A percentile compares a stretch with the other conserved stretches of the same genome.
These are phyloP conservation scores for Salisapilia sapeloensis DNA, from an alignment of 352 stramenopile genomes.

Conservation along the genomic window DNA sequence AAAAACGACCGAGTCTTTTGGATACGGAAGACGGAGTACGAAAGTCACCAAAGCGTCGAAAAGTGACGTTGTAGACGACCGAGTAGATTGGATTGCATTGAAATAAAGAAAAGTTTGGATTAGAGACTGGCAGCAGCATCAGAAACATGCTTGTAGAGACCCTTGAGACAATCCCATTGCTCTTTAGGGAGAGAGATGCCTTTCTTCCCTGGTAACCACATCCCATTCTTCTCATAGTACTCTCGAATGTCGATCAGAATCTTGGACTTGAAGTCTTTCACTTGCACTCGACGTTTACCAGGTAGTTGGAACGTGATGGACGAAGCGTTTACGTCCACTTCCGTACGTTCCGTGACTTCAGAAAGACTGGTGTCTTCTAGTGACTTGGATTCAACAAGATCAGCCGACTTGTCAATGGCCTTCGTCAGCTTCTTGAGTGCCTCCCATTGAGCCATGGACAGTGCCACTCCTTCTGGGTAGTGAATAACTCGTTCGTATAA, in stretches of 20 bases:
- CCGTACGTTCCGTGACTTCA: slow-evolving; percentile 12
- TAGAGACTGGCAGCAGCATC: slow-evolving; percentile 11
- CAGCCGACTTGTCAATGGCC: slow-evolving; percentile 20
- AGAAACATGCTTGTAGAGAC: slow-evolving; percentile 11
- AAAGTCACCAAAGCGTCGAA: too few species aligned
- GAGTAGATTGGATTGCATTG: too few species aligned
- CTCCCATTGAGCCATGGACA: slow-evolving; percentile 35
- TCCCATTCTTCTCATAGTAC: slow-evolving; percentile 41
- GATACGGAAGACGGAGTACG: too few species aligned
- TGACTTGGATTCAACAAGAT: slow-evolving; percentile 22
- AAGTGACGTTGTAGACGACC: too few species aligned
- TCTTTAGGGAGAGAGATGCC: slow-evolving; percentile 58
- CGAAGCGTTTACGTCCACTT: slow-evolving; percentile 13
- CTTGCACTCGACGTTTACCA: slow-evolving; percentile 23
- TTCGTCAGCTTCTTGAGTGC: slow-evolving; percentile 16
- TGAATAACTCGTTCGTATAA: neutral
- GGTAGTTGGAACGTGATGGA: slow-evolving; percentile 42
- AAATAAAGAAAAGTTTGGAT: slow-evolving; percentile 1
- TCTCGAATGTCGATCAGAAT: slow-evolving; percentile 57
- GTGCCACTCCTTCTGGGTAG: slow-evolving; percentile 20
- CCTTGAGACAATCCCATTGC: slow-evolving; percentile 29
- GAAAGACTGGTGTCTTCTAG: slow-evolving; percentile 13
- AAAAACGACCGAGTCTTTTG: too few species aligned
- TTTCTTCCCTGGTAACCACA: slow-evolving; percentile 54
- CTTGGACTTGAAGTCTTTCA: slow-evolving; percentile 23